Conservation (phyloP, 2,329 filamentous ascomycete species). For the Aspergillus fumigatiaffinis region DNA sequence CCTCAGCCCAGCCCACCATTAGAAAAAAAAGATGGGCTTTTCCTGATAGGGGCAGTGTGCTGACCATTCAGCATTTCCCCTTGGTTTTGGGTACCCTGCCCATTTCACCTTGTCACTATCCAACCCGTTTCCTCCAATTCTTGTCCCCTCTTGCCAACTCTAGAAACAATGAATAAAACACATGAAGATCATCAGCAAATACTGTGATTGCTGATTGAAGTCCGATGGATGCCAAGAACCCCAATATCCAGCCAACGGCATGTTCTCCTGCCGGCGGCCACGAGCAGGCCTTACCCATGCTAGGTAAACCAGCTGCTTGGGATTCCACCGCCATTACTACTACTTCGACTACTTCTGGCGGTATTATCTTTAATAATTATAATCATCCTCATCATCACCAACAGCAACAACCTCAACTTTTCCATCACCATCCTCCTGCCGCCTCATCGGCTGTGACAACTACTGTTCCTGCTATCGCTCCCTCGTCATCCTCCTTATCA, state of each 20-base stretch:
- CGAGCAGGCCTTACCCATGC: conserved; percentile 28
- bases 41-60: conserved; percentile 25
- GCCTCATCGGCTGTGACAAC: background rate
- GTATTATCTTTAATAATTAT: conserved; percentile 2
- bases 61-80: conserved; percentile 23
- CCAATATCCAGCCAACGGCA: conserved; percentile 14
- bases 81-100: conserved; percentile 6
- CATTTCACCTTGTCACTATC: conserved; percentile 14
- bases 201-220: conserved; percentile 16
- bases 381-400: conserved; percentile 1
- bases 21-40: conserved; percentile 15
- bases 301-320: conserved; percentile 21
- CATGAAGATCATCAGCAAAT: conserved; percentile 17
- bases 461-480: background rate
- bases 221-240: conserved; percentile 32
- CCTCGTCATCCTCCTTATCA: background rate
- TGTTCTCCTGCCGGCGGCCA: conserved; percentile 15
- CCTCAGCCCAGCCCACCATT: background rate
- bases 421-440: conserved; percentile 4
- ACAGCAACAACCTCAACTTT: conserved; percentile 4
- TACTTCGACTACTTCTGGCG: background rate
- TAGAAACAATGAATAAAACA: conserved; percentile 16
- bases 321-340: conserved; percentile 1
- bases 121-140: conserved; percentile 3
- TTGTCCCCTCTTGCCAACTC: conserved; percentile 8